A percentile compares a stretch with the other conserved stretches of the same genome.
Conservation (phyloP, 2,329 filamentous ascomycete genomes). For the Periconia sp. region DNA sequence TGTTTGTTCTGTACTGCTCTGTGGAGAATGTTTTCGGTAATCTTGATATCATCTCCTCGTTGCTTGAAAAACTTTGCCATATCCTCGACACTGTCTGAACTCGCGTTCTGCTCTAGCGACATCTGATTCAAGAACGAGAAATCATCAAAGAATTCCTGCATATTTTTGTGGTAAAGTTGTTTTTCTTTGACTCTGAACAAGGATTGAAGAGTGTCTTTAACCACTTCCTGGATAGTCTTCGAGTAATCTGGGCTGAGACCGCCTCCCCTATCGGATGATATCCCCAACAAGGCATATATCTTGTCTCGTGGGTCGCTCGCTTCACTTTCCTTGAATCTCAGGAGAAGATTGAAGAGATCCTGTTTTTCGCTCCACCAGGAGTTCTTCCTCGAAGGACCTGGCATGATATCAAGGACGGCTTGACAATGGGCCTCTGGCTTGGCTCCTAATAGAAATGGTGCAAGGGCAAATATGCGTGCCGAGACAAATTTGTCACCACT, state of each 20-base stretch:
- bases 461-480: constrained; percentile 14
- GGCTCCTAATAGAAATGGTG: constrained; percentile 10
- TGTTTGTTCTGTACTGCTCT: too few relatives aligned
- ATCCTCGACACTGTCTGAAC: not conserved
- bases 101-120: not conserved
- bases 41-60: not conserved
- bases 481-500: constrained; percentile 14
- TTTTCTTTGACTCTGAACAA: constrained; percentile 1
- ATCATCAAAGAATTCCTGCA: not conserved
- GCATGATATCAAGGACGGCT: constrained; percentile 25
- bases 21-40: not conserved
- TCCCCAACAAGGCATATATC: constrained; percentile 23
- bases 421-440: constrained; percentile 15
- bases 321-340: constrained; percentile 17
- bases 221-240: constrained; percentile 9
- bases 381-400: constrained; percentile 9
- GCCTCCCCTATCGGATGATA: constrained; percentile 16
- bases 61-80: not conserved
- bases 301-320: constrained; percentile 20
- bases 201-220: constrained; percentile 10
- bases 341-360: constrained; percentile 15
- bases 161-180: not conserved
- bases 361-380: constrained; percentile 24
- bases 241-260: constrained; percentile 11
- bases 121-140: not conserved